Evolutionary conservation across 306 rosid genomes (phyloP).

Genomic region (Fagus sylvatica): DNA sequence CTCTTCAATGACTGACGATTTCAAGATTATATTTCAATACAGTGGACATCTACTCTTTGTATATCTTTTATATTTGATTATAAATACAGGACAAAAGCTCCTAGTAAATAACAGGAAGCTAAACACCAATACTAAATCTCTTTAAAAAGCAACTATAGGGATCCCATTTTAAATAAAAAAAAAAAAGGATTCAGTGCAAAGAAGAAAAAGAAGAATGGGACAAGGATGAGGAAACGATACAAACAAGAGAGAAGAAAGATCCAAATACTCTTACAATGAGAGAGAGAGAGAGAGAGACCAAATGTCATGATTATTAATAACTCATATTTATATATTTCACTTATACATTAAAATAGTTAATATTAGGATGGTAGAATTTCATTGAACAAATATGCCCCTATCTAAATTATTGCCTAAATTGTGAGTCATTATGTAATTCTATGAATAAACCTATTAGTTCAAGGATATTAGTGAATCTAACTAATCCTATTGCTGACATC

Average conservation of each 20-base stretch:
- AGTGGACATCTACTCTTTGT: too few species aligned
- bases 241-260: not conserved
- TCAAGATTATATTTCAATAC: too few species aligned
- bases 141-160: not conserved
- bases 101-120: too few species aligned
- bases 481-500: too few species aligned
- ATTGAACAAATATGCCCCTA: not conserved
- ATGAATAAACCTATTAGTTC: not conserved
- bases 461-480: not conserved
- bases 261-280: not conserved
- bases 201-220: not conserved
- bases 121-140: too few species aligned
- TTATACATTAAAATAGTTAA: not conserved
- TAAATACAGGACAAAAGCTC: too few species aligned
- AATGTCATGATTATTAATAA: not conserved
- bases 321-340: not conserved
- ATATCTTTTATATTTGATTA: too few species aligned
- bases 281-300: not conserved
- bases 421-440: not conserved
- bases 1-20: too few species aligned
- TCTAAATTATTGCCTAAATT: not conserved
- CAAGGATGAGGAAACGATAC: not conserved
- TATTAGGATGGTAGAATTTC: not conserved
- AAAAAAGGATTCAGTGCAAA: not conserved
- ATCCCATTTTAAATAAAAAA: not conserved